Evolutionary conservation across 352 stramenopile genomes (phyloP).

Genomic region (Blastocystis sp.): DNA sequence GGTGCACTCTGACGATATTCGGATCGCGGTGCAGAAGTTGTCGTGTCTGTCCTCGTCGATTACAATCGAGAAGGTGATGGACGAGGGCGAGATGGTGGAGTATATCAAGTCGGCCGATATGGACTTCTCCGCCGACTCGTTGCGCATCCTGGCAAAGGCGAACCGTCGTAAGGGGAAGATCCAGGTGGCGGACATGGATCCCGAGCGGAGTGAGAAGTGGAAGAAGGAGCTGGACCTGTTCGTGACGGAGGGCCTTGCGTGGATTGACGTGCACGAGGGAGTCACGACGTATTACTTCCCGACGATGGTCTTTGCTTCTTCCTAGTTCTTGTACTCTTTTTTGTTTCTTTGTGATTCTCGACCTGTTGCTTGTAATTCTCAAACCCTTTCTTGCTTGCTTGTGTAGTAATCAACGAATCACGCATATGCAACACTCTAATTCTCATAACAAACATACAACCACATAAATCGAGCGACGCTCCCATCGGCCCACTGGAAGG

Average conservation of each 20-base stretch:
- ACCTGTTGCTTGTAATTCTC: too few species aligned
- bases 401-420: neutral
- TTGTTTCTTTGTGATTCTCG: neutral
- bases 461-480: conserved; percentile 82
- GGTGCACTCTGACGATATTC: conserved; percentile 55
- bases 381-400: too few species aligned
- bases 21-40: conserved; percentile 42
- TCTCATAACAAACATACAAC: conserved; percentile 71
- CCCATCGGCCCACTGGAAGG: conserved; percentile 80
- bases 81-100: conserved; percentile 25
- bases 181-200: conserved; percentile 42
- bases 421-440: neutral
- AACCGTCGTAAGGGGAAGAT: conserved; percentile 58
- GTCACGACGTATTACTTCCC: conserved; percentile 61
- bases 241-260: conserved; percentile 46
- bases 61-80: conserved; percentile 32
- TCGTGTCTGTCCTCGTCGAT: conserved; percentile 37
- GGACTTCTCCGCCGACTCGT: conserved; percentile 44
- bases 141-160: conserved; percentile 20
- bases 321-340: neutral
- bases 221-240: conserved; percentile 48
- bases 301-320: conserved; percentile 52
- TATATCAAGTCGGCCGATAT: conserved; percentile 67
- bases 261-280: conserved; percentile 37
- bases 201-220: conserved; percentile 25